Evolutionary conservation across 805 yeast genomes (phyloP).

Genomic region (Candida tallmaniae): DNA sequence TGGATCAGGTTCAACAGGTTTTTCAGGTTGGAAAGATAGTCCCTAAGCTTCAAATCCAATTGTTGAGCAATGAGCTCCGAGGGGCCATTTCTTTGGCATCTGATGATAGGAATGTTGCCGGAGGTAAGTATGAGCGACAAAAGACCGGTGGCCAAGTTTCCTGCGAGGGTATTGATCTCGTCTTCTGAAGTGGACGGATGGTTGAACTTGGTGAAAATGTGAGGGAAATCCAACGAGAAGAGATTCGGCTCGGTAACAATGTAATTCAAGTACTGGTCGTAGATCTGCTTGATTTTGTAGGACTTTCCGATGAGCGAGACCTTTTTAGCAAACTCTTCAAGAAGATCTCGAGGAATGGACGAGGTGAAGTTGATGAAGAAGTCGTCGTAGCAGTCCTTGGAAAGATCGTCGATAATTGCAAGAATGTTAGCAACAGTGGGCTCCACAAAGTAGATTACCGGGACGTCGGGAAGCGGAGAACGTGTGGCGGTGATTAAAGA

Average conservation of each 20-base stretch:
- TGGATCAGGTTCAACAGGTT: conserved; percentile 12
- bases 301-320: conserved; percentile 73
- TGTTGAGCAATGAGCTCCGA: conserved; percentile 91
- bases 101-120: conserved; percentile 79
- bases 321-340: conserved; percentile 84
- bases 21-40: conserved; percentile 71
- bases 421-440: conserved; percentile 78
- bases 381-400: conserved; percentile 69
- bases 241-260: conserved; percentile 90
- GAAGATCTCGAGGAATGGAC: conserved; percentile 65
- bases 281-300: conserved; percentile 76
- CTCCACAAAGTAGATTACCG: conserved; percentile 86
- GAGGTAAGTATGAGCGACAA: conserved; percentile 70
- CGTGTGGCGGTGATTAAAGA: conserved; percentile 66
- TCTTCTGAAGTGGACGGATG: conserved; percentile 71
- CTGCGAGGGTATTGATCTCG: conserved; percentile 63
- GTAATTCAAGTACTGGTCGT: conserved; percentile 89
- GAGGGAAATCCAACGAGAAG: conserved; percentile 68
- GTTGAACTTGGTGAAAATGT: conserved; percentile 66
- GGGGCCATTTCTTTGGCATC: conserved; percentile 91
- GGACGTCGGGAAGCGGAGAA: conserved; percentile 89
- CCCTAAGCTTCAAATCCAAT: conserved; percentile 78
- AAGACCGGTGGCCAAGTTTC: conserved; percentile 70
- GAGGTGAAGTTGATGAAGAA: conserved; percentile 86
- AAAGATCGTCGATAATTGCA: conserved; percentile 66